Conservation (phyloP, 805 yeast species). For the Kuraishia ogatae region DNA sequence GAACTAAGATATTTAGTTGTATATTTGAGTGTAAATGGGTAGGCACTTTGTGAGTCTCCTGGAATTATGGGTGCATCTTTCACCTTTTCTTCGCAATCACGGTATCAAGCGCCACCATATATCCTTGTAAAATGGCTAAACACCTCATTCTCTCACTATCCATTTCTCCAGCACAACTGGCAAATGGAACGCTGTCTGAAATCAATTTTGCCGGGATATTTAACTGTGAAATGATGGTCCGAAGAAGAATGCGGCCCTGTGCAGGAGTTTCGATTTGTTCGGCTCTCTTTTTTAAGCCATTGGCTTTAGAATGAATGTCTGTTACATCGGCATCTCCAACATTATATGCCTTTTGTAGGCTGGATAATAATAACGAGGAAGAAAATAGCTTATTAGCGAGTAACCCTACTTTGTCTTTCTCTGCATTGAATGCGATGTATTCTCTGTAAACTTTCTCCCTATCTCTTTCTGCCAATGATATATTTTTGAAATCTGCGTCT, state of each 20-base stretch:
- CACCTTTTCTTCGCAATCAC: not conserved
- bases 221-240: not conserved
- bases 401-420: not conserved
- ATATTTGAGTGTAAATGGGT: no score
- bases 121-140: not conserved
- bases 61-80: not conserved
- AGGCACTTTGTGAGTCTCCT: no score
- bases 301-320: not conserved
- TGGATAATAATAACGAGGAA: not conserved
- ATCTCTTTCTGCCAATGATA: conserved; percentile 7
- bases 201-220: not conserved
- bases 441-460: conserved; percentile 11
- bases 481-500: conserved; percentile 7
- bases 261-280: not conserved
- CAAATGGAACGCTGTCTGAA: not conserved
- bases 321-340: not conserved
- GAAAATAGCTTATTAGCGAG: not conserved
- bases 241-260: not conserved
- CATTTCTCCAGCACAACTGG: not conserved
- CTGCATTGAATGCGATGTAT: conserved; percentile 3
- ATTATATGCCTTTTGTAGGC: not conserved
- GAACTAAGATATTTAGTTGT: not conserved
- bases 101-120: not conserved
- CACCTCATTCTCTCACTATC: not conserved
- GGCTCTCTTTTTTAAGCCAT: not conserved